Conservation (phyloP, 495 filamentous ascomycete genomes). For the Alectoria sarmentosa region DNA sequence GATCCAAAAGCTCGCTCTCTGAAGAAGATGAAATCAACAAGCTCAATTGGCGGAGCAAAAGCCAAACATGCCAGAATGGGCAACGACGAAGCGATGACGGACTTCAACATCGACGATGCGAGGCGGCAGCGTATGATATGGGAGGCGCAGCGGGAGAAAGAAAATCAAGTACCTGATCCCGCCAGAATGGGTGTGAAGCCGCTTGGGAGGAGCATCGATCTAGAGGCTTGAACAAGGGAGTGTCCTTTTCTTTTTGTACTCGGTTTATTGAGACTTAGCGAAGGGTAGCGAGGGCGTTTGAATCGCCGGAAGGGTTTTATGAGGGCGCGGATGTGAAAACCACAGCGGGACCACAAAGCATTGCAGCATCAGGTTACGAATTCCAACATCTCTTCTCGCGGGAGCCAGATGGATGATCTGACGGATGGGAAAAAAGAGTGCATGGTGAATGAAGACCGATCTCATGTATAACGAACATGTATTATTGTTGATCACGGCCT, state of each 20-base stretch:
- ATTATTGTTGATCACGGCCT: neutral
- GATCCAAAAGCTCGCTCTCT: slow-evolving; percentile 31
- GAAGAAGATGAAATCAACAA: slow-evolving; percentile 46
- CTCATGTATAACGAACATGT: slow-evolving; percentile 4
- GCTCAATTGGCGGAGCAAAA: slow-evolving; percentile 28
- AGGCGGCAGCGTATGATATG: slow-evolving; percentile 43
- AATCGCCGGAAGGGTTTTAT: slow-evolving; percentile 10
- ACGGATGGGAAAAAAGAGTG: neutral
- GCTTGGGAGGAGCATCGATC: neutral
- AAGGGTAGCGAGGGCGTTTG: slow-evolving; percentile 19
- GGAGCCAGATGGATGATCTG: neutral
- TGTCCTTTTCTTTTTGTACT: slow-evolving; percentile 4
- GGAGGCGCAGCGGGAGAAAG: slow-evolving; percentile 40
- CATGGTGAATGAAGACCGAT: neutral
- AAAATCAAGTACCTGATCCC: slow-evolving; percentile 23
- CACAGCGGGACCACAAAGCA: neutral
- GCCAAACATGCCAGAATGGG: slow-evolving; percentile 28
- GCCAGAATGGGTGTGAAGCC: neutral
- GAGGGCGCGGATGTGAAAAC: slow-evolving; percentile 12
- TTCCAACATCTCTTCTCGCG: neutral
- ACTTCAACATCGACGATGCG: slow-evolving; percentile 44
- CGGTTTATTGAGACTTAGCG: slow-evolving; percentile 6
- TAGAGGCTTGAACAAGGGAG: slow-evolving; percentile 1
- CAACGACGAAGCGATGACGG: slow-evolving; percentile 23
- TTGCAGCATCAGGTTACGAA: slow-evolving; percentile 3